A percentile compares a stretch with the other conserved stretches of the same genome.
These are phyloP conservation scores for Cyberlindnera amylophila DNA, from an alignment of 805 yeast species.

Conservation along the genomic window DNA sequence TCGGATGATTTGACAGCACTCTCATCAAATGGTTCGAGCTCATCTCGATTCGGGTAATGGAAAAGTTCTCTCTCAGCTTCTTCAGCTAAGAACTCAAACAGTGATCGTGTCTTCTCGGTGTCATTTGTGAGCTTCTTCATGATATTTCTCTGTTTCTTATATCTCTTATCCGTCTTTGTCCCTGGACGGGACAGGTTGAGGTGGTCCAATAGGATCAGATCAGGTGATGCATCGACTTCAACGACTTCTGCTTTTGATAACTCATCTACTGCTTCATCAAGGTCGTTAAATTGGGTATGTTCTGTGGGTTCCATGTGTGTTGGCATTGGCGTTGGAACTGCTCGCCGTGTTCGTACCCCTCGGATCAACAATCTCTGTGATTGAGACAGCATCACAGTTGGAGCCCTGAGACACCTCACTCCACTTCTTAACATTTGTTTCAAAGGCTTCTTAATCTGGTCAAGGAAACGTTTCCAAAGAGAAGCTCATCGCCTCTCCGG, in stretches of 20 bases:
- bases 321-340: background rate
- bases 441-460: too few relatives aligned
- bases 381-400: background rate
- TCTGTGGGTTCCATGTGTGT: background rate
- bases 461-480: too few relatives aligned
- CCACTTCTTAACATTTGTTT: background rate
- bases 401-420: background rate
- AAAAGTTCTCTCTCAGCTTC: constrained; percentile 18
- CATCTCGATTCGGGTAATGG: constrained; percentile 17
- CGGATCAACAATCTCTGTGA: background rate
- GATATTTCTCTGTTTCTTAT: constrained; percentile 10
- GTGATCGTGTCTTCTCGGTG: constrained; percentile 11
- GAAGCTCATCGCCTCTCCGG: background rate
- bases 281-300: background rate
- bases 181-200: constrained; percentile 22
- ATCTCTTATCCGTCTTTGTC: constrained; percentile 21
- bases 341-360: constrained; percentile 1
- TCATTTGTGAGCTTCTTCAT: constrained; percentile 8
- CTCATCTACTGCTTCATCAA: constrained; percentile 5
- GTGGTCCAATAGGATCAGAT: constrained; percentile 17
- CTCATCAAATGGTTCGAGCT: constrained; percentile 5
- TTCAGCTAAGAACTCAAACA: constrained; percentile 13
- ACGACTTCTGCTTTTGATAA: background rate
- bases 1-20: constrained; percentile 3
- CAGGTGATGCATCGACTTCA: constrained; percentile 12